A percentile compares a stretch with the other conserved stretches of the same genome.
phyloP scores from a whole-genome alignment of 2,329 filamentous ascomycete species.

The Diaporthe destruens region DNA sequence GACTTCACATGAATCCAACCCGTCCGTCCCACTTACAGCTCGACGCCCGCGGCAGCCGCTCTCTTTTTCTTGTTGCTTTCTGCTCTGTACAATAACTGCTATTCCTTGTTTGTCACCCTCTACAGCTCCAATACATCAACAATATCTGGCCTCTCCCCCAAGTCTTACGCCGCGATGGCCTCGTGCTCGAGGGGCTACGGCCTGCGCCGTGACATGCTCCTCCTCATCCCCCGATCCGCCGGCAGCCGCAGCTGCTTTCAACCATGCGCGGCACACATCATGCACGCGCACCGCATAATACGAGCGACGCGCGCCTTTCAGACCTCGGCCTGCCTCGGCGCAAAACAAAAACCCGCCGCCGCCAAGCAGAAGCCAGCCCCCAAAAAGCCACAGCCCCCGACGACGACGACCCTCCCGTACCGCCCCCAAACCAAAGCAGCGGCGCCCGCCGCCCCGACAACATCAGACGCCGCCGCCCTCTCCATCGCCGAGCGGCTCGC shows the following conservation, averaged over 20 bases:
- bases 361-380: constrained; percentile 25
- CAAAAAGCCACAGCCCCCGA: constrained; percentile 1
- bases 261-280: constrained; percentile 26
- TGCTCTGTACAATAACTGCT: not conserved
- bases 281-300: constrained; percentile 15
- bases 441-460: not conserved
- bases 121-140: not conserved
- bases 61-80: not conserved
- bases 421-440: not conserved
- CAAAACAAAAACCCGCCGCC: constrained; percentile 20
- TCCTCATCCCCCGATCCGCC: constrained; percentile 43
- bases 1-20: constrained; percentile 25
- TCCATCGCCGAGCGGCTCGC: constrained; percentile 68
- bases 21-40: not conserved
- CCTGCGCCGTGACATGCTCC: constrained; percentile 44
- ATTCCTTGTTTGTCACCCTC: not conserved
- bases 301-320: constrained; percentile 39
- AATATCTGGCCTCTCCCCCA: not conserved
- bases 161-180: constrained; percentile 48
- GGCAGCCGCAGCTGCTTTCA: constrained; percentile 38
- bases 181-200: constrained; percentile 52
- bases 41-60: not conserved
- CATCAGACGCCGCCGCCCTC: constrained; percentile 31
- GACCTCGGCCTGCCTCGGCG: constrained; percentile 36
- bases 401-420: not conserved